Evolutionary conservation across 805 yeast genomes (phyloP).

Genomic region (Kluyveromyces wickerhamii): DNA sequence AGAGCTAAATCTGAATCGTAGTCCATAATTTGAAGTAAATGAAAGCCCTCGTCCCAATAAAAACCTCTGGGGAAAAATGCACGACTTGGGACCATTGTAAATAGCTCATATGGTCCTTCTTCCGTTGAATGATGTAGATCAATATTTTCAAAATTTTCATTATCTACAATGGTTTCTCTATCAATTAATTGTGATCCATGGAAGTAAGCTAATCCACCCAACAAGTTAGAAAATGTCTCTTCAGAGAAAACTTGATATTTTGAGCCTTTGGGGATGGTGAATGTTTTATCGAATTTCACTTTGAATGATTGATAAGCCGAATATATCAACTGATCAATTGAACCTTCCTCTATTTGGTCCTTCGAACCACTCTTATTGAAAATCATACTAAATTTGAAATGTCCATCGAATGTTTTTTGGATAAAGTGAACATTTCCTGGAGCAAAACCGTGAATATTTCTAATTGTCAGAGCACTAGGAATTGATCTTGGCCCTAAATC

Average conservation of each 20-base stretch:
- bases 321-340: slow-evolving; percentile 17
- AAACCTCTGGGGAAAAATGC: slow-evolving; percentile 95
- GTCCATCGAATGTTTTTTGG: slow-evolving; percentile 69
- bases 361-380: slow-evolving; percentile 42
- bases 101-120: slow-evolving; percentile 73
- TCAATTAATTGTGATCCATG: slow-evolving; percentile 81
- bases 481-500: slow-evolving; percentile 23
- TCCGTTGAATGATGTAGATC: slow-evolving; percentile 41
- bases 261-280: slow-evolving; percentile 34
- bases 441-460: slow-evolving; percentile 49
- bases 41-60: slow-evolving; percentile 98
- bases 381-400: slow-evolving; percentile 64
- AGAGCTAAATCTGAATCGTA: slow-evolving; percentile 78
- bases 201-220: slow-evolving; percentile 88
- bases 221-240: slow-evolving; percentile 69
- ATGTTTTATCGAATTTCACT: slow-evolving; percentile 43
- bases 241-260: slow-evolving; percentile 54
- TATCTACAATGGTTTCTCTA: slow-evolving; percentile 57
- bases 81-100: slow-evolving; percentile 83
- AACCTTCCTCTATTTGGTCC: slow-evolving; percentile 31
- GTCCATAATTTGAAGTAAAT: slow-evolving; percentile 69
- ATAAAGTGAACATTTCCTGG: slow-evolving; percentile 70
- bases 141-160: slow-evolving; percentile 54
- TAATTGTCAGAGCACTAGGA: slow-evolving; percentile 43
- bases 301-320: slow-evolving; percentile 27